Percentiles rank a stretch among this genome's conserved stretches.
phyloP scores from a whole-genome alignment of 768 basidiomycete species.

The Naematelia encephala region DNA sequence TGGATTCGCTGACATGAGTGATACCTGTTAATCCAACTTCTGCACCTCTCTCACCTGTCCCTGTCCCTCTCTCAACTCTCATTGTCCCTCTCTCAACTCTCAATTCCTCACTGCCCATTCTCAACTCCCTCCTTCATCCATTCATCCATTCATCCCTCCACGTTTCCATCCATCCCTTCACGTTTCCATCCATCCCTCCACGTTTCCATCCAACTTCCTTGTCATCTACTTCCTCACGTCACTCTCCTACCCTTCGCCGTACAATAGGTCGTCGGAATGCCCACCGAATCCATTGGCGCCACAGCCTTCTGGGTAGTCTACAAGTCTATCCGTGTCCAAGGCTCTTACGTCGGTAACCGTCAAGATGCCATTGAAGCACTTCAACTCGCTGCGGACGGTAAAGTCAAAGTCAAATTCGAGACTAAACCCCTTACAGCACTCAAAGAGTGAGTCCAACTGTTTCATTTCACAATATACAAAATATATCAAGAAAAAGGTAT shows the following conservation, averaged over 20 bases:
- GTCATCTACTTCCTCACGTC: background rate
- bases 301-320: constrained; percentile 51
- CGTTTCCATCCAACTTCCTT: background rate
- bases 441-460: constrained; percentile 16
- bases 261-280: constrained; percentile 70
- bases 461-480: too few relatives aligned
- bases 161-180: background rate
- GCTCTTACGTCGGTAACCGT: constrained; percentile 56
- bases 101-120: background rate
- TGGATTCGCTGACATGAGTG: background rate
- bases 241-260: too few relatives aligned
- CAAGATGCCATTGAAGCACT: constrained; percentile 81
- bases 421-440: constrained; percentile 17
- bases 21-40: background rate
- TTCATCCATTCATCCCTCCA: background rate
- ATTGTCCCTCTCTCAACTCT: background rate
- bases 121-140: background rate
- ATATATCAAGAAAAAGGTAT: too few relatives aligned
- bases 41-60: background rate
- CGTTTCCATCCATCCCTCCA: background rate
- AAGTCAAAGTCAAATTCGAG: constrained; percentile 55
- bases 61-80: background rate
- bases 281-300: constrained; percentile 55
- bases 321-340: constrained; percentile 49
- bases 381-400: constrained; percentile 67